A percentile compares a stretch with the other conserved stretches of the same genome.
These are phyloP conservation scores for Fusarium scirpi DNA, from an alignment of 2,329 filamentous ascomycete genomes.

Conservation along the genomic window DNA sequence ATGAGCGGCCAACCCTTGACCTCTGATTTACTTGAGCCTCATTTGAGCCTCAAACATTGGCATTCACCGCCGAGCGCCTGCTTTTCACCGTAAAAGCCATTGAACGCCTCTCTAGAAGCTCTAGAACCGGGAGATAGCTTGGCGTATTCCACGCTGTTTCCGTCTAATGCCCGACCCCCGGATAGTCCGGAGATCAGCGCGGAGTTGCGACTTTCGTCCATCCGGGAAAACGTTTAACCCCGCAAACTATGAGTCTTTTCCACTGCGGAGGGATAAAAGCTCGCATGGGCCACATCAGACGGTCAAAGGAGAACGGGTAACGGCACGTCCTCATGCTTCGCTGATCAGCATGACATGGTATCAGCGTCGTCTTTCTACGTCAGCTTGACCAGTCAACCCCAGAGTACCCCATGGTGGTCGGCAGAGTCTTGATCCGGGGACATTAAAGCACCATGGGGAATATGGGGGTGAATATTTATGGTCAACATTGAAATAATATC, in stretches of 20 bases:
- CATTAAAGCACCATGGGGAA: not conserved
- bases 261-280: conserved; percentile 21
- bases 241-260: conserved; percentile 17
- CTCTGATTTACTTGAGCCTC: conserved; percentile 14
- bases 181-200: conserved; percentile 17
- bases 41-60: conserved; percentile 25
- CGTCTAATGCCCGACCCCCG: conserved; percentile 12
- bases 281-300: conserved; percentile 11
- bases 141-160: not conserved
- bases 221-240: conserved; percentile 27
- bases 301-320: conserved; percentile 13
- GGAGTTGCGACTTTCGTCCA: conserved; percentile 1
- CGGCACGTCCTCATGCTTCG: conserved; percentile 10
- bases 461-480: not conserved
- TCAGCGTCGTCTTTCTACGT: conserved; percentile 2
- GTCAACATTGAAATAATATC: not conserved
- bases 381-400: not conserved
- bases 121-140: not conserved
- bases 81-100: not conserved
- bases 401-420: conserved; percentile 4
- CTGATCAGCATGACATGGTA: not conserved
- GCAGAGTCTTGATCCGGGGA: conserved; percentile 26
- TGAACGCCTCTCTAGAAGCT: not conserved
- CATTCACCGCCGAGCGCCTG: conserved; percentile 1
- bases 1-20: not conserved